These are phyloP conservation scores for Nothophaeocryptopus gaeumannii DNA, from an alignment of 2,329 filamentous ascomycete species.

Conservation along the genomic window DNA sequence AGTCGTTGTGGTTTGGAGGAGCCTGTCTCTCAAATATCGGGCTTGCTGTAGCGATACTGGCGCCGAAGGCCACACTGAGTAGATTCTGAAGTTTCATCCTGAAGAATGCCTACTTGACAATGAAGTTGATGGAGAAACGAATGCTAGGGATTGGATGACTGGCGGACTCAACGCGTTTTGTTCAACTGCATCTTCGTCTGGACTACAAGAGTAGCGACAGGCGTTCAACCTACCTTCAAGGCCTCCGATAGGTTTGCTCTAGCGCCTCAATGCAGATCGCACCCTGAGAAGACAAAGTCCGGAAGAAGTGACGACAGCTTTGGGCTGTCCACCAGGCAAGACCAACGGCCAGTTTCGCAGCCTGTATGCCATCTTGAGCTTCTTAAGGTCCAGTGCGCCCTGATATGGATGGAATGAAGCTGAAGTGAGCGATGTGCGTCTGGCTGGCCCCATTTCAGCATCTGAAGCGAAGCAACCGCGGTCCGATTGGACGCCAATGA, in stretches of 20 bases:
- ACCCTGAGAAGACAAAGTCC: background rate
- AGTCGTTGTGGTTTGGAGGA: conserved; percentile 24
- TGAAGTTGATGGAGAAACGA: background rate
- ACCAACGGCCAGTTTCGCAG: too few relatives aligned
- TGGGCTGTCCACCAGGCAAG: too few relatives aligned
- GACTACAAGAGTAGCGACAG: too few relatives aligned
- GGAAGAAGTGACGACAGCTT: too few relatives aligned
- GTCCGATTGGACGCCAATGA: too few relatives aligned
- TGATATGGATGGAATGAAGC: too few relatives aligned
- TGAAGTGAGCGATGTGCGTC: too few relatives aligned
- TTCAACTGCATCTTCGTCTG: background rate
- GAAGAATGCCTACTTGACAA: background rate
- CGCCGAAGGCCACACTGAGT: background rate
- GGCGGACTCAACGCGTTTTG: background rate
- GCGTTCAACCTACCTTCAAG: background rate
- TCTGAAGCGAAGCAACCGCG: too few relatives aligned
- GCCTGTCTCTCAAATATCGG: conserved; percentile 3
- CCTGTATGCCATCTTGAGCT: too few relatives aligned
- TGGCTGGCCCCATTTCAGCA: too few relatives aligned
- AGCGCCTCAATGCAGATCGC: conserved; percentile 2
- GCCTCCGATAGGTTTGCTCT: background rate
- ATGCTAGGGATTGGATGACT: background rate
- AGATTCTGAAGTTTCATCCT: background rate
- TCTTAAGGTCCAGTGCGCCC: too few relatives aligned
- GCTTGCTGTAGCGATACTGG: background rate